These are phyloP conservation scores for Aechmea fasciata DNA, from an alignment of 176 grass and related monocot genomes.

Conservation along the genomic window DNA sequence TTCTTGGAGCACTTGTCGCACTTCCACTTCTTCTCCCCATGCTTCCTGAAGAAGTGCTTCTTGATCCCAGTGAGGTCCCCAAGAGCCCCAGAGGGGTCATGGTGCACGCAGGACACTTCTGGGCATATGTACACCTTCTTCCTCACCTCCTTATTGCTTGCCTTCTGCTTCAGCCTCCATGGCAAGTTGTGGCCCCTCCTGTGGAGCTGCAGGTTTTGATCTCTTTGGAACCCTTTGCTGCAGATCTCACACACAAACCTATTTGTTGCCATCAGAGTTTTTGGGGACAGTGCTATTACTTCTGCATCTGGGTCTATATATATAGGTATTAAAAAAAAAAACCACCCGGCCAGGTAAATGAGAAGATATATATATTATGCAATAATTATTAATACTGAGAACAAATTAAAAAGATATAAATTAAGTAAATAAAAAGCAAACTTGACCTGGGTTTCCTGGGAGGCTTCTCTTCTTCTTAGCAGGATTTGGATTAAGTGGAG, in stretches of 20 bases:
- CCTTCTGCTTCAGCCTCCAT: conserved; percentile 23
- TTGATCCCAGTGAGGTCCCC: conserved; percentile 25
- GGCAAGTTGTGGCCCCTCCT: conserved; percentile 19
- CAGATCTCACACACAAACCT: conserved; percentile 25
- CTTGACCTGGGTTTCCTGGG: conserved; percentile 15
- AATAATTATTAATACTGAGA: no score
- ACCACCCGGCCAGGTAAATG: no score
- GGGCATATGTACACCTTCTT: conserved; percentile 26
- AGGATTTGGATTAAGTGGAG: neutral
- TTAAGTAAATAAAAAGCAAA: neutral
- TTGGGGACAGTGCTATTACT: conserved; percentile 19
- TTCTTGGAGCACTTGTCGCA: conserved; percentile 28
- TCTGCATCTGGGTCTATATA: conserved; percentile 13
- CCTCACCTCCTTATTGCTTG: conserved; percentile 11
- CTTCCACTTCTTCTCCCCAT: conserved; percentile 27
- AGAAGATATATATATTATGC: no score
- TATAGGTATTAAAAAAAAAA: neutral
- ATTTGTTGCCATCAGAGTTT: conserved; percentile 17
- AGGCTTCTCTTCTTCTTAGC: conserved; percentile 18
- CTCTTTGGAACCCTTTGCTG: conserved; percentile 21
- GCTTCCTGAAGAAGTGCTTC: conserved; percentile 24
- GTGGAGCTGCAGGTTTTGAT: conserved; percentile 23
- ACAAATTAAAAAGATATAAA: neutral
- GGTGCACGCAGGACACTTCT: conserved; percentile 19
- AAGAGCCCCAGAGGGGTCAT: conserved; percentile 14